These are phyloP conservation scores for Candida golubevii DNA, from an alignment of 805 yeast genomes.

Conservation along the genomic window DNA sequence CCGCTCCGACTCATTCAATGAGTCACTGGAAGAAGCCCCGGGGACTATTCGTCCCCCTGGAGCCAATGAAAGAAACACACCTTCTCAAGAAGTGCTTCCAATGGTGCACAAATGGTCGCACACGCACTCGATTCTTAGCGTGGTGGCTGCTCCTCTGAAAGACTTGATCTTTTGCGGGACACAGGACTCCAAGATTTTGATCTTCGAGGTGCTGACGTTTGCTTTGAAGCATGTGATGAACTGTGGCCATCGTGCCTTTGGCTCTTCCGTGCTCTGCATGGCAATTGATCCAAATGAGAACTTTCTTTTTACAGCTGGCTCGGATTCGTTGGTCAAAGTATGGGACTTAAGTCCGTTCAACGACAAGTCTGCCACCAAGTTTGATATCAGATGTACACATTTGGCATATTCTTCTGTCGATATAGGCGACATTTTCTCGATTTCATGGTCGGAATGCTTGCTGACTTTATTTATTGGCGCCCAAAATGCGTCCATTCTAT, in stretches of 20 bases:
- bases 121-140: slow-evolving; percentile 67
- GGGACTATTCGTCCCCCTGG: too few relatives aligned
- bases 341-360: slow-evolving; percentile 57
- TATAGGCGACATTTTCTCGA: slow-evolving; percentile 88
- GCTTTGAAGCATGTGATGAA: slow-evolving; percentile 46
- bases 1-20: background rate
- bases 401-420: slow-evolving; percentile 82
- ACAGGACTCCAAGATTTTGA: slow-evolving; percentile 74
- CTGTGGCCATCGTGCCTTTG: slow-evolving; percentile 48
- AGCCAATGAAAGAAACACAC: background rate
- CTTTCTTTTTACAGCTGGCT: slow-evolving; percentile 75
- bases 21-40: too few relatives aligned
- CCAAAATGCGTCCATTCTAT: slow-evolving; percentile 85
- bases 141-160: slow-evolving; percentile 54
- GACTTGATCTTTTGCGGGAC: slow-evolving; percentile 81
- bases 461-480: slow-evolving; percentile 78
- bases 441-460: slow-evolving; percentile 59
- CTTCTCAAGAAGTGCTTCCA: slow-evolving; percentile 13
- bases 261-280: slow-evolving; percentile 72
- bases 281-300: slow-evolving; percentile 50
- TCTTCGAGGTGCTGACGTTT: slow-evolving; percentile 64
- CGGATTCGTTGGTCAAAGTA: slow-evolving; percentile 83
- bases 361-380: slow-evolving; percentile 9
- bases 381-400: slow-evolving; percentile 40
- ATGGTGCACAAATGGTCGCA: slow-evolving; percentile 70